phyloP scores from a whole-genome alignment of 1,284 basidiomycete genomes.

The Abortiporus biennis region DNA sequence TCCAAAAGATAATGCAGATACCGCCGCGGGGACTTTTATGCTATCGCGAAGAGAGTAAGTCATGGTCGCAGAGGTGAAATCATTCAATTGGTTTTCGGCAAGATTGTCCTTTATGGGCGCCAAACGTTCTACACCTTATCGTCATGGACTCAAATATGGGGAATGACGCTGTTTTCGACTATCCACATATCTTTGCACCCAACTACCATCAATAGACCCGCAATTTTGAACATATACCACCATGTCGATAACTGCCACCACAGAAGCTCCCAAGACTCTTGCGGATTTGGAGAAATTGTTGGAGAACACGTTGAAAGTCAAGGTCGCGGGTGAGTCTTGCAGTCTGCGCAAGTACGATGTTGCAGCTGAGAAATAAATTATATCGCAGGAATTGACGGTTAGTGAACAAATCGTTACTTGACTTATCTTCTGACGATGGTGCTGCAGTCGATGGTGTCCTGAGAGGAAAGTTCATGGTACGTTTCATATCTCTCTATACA shows the following conservation, averaged over 20 bases:
- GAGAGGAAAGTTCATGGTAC: constrained; percentile 89
- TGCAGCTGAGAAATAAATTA: constrained; percentile 1
- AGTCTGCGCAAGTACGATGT: constrained; percentile 1
- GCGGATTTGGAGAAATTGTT: constrained; percentile 57
- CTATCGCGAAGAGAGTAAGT: constrained; percentile 7
- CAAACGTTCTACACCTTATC: background rate
- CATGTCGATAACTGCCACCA: constrained; percentile 27
- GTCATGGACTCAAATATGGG: background rate
- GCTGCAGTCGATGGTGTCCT: constrained; percentile 83
- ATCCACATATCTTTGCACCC: background rate
- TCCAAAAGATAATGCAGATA: constrained; percentile 15
- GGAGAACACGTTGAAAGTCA: constrained; percentile 74
- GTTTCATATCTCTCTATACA: no score
- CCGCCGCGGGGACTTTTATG: constrained; percentile 17
- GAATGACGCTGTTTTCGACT: background rate
- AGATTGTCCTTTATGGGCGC: no score
- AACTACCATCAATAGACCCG: background rate
- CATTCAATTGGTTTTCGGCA: no score
- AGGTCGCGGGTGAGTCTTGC: constrained; percentile 73
- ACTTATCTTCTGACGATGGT: constrained; percentile 7
- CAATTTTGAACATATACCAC: no score
- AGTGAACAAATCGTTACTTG: constrained; percentile 7
- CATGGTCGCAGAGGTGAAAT: no score
- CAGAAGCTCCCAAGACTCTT: constrained; percentile 46
- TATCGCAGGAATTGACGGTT: constrained; percentile 61